phyloP scores from a whole-genome alignment of 495 filamentous ascomycete species.

The Parmelia sp. region DNA sequence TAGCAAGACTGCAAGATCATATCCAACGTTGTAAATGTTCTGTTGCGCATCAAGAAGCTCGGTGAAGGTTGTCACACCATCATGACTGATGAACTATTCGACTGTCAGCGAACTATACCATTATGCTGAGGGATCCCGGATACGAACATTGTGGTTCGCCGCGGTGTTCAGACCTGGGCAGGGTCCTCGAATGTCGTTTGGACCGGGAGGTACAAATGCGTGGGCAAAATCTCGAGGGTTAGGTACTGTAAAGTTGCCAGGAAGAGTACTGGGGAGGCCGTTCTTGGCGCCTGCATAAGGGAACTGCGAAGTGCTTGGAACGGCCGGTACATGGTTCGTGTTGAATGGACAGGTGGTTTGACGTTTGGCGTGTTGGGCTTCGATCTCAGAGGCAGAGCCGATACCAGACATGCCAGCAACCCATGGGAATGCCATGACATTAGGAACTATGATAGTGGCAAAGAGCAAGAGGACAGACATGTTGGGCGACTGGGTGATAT shows the following conservation, averaged over 20 bases:
- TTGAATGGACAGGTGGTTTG: constrained; percentile 34
- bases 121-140: constrained; percentile 31
- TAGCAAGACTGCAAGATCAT: constrained; percentile 33
- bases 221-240: constrained; percentile 28
- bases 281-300: constrained; percentile 35
- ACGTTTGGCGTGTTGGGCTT: constrained; percentile 17
- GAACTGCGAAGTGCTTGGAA: constrained; percentile 27
- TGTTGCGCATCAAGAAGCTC: constrained; percentile 39
- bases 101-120: constrained; percentile 29
- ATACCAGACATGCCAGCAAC: constrained; percentile 29
- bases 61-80: constrained; percentile 39
- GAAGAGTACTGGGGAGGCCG: constrained; percentile 31
- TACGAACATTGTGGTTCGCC: constrained; percentile 39
- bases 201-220: constrained; percentile 23
- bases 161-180: constrained; percentile 46
- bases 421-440: constrained; percentile 30
- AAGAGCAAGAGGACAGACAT: background rate
- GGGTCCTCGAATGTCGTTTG: constrained; percentile 34
- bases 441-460: background rate
- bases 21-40: constrained; percentile 40
- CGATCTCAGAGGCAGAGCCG: constrained; percentile 23
- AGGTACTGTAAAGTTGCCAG: constrained; percentile 34
- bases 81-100: constrained; percentile 34
- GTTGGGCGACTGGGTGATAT: background rate
- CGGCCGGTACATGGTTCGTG: constrained; percentile 30